A percentile compares a stretch with the other conserved stretches of the same genome.
phyloP scores from a whole-genome alignment of 352 stramenopile species.

The Pythium aristosporum region DNA sequence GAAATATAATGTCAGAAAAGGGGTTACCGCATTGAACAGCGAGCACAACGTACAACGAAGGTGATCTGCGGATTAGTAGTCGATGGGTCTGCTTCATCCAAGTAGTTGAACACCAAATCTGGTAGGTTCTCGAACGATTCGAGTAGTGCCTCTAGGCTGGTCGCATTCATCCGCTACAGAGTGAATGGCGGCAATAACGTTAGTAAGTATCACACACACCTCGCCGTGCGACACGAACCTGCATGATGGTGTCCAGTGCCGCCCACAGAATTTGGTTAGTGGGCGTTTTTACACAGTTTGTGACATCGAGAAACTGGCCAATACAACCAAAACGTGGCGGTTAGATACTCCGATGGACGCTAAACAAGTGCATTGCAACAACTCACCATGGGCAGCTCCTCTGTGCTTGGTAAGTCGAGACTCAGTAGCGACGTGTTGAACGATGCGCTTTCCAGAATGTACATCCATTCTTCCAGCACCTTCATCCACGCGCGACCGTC shows the following conservation, averaged over 20 bases:
- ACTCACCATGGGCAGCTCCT: conserved; percentile 66
- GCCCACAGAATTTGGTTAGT: conserved; percentile 79
- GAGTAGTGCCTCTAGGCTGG: conserved; percentile 73
- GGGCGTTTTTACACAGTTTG: conserved; percentile 79
- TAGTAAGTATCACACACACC: neutral
- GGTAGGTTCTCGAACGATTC: conserved; percentile 88
- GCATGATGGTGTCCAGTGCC: conserved; percentile 79
- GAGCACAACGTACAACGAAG: conserved; percentile 57
- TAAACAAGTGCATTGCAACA: neutral
- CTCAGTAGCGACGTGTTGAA: conserved; percentile 73
- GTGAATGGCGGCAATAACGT: neutral
- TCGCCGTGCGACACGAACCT: conserved; percentile 37
- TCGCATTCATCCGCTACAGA: conserved; percentile 73
- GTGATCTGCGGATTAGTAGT: conserved; percentile 70
- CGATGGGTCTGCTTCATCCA: conserved; percentile 65
- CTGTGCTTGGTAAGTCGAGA: conserved; percentile 65
- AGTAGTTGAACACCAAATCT: conserved; percentile 82
- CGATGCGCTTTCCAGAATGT: conserved; percentile 71
- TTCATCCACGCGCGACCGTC: conserved; percentile 53
- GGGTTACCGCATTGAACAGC: neutral
- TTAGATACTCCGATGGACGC: neutral
- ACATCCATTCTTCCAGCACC: conserved; percentile 88
- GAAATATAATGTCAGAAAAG: neutral
- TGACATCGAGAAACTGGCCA: conserved; percentile 64
- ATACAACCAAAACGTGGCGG: neutral